phyloP scores from a whole-genome alignment of 345 rosid species.

The Cardamine chenopodiifolia region DNA sequence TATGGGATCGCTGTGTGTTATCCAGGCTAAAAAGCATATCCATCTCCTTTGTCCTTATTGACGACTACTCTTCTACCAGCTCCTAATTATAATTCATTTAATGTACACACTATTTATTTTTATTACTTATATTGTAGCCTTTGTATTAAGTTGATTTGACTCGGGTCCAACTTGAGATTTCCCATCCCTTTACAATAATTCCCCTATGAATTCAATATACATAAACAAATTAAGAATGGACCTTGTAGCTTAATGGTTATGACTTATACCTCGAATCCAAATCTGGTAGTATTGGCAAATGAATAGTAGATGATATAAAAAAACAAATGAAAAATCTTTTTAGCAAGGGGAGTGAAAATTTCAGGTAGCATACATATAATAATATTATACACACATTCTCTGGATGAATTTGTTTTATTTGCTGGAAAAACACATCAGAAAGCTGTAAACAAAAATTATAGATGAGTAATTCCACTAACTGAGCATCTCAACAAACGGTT shows the following conservation, averaged over 20 bases:
- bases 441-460: neutral
- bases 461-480: neutral
- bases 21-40: conserved; percentile 42
- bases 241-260: too few relatives aligned
- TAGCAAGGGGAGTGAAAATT: neutral
- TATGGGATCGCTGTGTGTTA: conserved; percentile 40
- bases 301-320: neutral
- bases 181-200: neutral
- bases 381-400: neutral
- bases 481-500: conserved; percentile 11
- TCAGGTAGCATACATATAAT: too few relatives aligned
- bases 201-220: neutral
- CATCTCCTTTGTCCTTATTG: conserved; percentile 40
- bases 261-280: neutral
- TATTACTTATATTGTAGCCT: neutral
- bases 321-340: neutral
- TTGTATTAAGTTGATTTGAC: conserved; percentile 33
- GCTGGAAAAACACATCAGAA: neutral
- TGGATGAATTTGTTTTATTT: neutral
- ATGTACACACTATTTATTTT: neutral
- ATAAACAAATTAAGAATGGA: neutral
- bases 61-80: conserved; percentile 30
- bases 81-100: conserved; percentile 34
- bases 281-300: neutral
- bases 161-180: conserved; percentile 24